phyloP scores from a whole-genome alignment of 1,139 yeast genomes.

The Keqinozyma sinolaborantium region DNA sequence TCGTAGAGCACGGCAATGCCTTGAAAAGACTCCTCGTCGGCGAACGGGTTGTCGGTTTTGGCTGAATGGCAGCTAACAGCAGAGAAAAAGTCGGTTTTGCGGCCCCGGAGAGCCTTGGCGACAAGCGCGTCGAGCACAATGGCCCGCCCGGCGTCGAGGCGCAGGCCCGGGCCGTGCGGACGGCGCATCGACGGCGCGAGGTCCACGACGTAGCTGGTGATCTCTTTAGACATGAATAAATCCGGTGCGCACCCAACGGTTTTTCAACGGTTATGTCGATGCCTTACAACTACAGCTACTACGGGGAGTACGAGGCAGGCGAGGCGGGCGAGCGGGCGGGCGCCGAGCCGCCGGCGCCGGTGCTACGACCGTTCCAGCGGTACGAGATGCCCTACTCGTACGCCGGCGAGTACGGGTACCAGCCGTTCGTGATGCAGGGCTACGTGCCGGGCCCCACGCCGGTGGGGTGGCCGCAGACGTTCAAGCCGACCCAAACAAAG shows the following conservation, averaged over 20 bases:
- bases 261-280: conserved; percentile 1
- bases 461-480: conserved; percentile 12
- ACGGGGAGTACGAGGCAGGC: conserved; percentile 1
- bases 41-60: conserved; percentile 19
- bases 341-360: background rate
- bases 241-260: no score
- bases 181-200: conserved; percentile 41
- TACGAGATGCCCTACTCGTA: background rate
- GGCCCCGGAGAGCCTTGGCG: conserved; percentile 42
- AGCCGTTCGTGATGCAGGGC: conserved; percentile 1
- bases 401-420: background rate
- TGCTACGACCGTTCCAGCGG: background rate
- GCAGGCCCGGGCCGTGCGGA: conserved; percentile 16
- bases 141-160: conserved; percentile 34
- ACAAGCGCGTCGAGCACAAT: conserved; percentile 42
- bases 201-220: conserved; percentile 55
- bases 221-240: conserved; percentile 44
- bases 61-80: conserved; percentile 39
- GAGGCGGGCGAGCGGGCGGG: background rate
- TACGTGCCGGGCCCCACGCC: background rate
- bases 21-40: conserved; percentile 15
- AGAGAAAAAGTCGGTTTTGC: conserved; percentile 57
- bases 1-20: conserved; percentile 25
- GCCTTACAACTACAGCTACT: background rate
- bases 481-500: conserved; percentile 36